Base-by-base conservation (phyloP, 768 basidiomycete genomes). In the Mycena rosella region DNA sequence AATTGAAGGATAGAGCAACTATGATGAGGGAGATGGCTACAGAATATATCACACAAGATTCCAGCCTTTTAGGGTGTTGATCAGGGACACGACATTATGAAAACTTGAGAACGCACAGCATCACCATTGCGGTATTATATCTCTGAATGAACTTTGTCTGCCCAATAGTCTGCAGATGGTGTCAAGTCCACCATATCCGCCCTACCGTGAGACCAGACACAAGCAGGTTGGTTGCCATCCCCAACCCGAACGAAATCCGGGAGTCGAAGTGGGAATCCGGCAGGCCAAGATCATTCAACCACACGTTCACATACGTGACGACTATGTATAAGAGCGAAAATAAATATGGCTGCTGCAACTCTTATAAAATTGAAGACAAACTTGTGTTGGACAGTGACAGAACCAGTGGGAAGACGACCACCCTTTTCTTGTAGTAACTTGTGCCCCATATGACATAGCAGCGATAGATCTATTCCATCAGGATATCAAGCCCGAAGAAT, bases 151-250 rank as follows among this genome's bases (percentile, higher is more conserved):
- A 38, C 18, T 29, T 57, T 13, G 48, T 22, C n/a, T 32, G 15
- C 30, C 56, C 56, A 13, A 57, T 6, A 14, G 51, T 24, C 14
- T 11, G 27, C 29, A 51, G n/a, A 17, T 56, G 36, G 15, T 30
- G 55, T 34, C 56, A 40, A 2, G 48, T 51, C 56, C 63, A 44
- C 63, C 63, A 65, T 44, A 65, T 65, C 0, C 49, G 56, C 29
- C 55, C 63, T 1, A 56, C 56, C 22, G 56, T 58, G 1, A 65
- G 30, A 1, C 48, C 55, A 11, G 63, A 58, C 48, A 65, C n/a
- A 17, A 65, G 6, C 10, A 65, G 17, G n/a, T 65, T 58, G 8
- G 45, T 58, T 3, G 45, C 34, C 17, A 36, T 9, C 7, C 18
- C 48, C 3, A 65, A 48, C 29, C 32, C 51, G 15, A 53, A 30